Conservation (phyloP, 345 rosid species). For the Hibiscus trionum region DNA sequence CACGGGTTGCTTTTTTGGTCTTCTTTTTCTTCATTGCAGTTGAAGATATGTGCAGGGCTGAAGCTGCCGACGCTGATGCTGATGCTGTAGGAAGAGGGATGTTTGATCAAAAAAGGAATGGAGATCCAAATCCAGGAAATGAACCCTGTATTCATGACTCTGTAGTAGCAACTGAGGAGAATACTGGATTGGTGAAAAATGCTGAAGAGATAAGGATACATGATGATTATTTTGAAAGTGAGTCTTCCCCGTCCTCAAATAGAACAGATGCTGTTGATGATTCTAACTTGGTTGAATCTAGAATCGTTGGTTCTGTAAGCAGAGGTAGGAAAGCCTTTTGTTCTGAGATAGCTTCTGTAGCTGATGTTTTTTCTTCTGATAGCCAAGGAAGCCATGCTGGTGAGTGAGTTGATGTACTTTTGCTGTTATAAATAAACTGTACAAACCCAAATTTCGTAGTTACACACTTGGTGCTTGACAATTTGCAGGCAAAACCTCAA, state of each 20-base stretch:
- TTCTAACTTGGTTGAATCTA: background rate
- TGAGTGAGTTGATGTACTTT: slow-evolving; percentile 1
- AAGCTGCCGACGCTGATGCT: background rate
- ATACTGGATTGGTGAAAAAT: background rate
- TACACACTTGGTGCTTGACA: background rate
- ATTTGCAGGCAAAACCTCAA: slow-evolving; percentile 5
- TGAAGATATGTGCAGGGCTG: background rate
- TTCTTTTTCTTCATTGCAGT: background rate
- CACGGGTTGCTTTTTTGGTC: background rate
- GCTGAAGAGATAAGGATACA: background rate
- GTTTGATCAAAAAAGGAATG: background rate
- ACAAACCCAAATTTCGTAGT: background rate
- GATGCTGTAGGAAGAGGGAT: background rate
- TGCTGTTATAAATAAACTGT: background rate
- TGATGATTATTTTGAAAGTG: background rate
- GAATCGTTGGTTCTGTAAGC: background rate
- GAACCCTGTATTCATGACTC: background rate
- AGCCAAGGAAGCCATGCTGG: background rate
- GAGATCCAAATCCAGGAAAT: background rate
- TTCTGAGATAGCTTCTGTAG: background rate
- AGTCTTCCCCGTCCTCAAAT: background rate
- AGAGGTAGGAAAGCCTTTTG: background rate
- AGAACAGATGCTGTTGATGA: background rate
- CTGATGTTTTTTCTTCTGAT: background rate
- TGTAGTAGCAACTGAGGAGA: background rate